Conservation (phyloP, 768 basidiomycete species). For the Leccinum broughii region DNA sequence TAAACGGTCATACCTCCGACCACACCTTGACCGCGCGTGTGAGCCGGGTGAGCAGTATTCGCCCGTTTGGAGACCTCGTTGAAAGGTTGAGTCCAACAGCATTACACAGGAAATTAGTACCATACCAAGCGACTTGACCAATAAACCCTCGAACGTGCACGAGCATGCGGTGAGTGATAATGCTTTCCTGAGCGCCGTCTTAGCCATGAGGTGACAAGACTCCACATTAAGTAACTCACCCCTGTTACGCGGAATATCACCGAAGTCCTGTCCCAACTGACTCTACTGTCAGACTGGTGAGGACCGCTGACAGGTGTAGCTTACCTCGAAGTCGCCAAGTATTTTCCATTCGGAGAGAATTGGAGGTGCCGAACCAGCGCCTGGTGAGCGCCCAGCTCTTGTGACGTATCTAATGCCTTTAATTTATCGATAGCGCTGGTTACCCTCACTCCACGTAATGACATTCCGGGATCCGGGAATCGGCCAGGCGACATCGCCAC, state of each 20-base stretch:
- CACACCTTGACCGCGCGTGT: slow-evolving; percentile 52
- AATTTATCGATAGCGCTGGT: slow-evolving; percentile 43
- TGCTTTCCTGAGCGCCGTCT: slow-evolving; percentile 36
- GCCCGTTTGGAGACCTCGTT: slow-evolving; percentile 49
- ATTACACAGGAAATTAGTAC: not conserved
- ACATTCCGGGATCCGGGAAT: slow-evolving; percentile 33
- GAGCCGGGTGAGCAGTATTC: slow-evolving; percentile 46
- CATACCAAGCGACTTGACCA: slow-evolving; percentile 54
- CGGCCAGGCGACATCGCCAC: slow-evolving; percentile 32
- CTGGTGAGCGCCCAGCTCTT: slow-evolving; percentile 45
- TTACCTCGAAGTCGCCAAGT: slow-evolving; percentile 53
- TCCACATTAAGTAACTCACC: slow-evolving; percentile 32
- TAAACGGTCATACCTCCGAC: slow-evolving; percentile 41
- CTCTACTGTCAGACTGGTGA: slow-evolving; percentile 11
- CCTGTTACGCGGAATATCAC: slow-evolving; percentile 50
- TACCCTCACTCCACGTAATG: slow-evolving; percentile 42
- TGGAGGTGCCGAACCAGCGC: slow-evolving; percentile 53
- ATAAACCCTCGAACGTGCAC: slow-evolving; percentile 55
- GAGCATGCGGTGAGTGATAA: slow-evolving; percentile 43
- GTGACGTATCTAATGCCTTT: slow-evolving; percentile 39
- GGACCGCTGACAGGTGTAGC: slow-evolving; percentile 8
- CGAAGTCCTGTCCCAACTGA: slow-evolving; percentile 52
- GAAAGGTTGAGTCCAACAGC: slow-evolving; percentile 7
- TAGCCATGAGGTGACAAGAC: slow-evolving; percentile 17
- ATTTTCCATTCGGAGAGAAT: slow-evolving; percentile 55